Percentiles rank a stretch among this genome's conserved stretches.
Conservation (phyloP, 441 rosid species). For the Flueggea neowawraea region DNA sequence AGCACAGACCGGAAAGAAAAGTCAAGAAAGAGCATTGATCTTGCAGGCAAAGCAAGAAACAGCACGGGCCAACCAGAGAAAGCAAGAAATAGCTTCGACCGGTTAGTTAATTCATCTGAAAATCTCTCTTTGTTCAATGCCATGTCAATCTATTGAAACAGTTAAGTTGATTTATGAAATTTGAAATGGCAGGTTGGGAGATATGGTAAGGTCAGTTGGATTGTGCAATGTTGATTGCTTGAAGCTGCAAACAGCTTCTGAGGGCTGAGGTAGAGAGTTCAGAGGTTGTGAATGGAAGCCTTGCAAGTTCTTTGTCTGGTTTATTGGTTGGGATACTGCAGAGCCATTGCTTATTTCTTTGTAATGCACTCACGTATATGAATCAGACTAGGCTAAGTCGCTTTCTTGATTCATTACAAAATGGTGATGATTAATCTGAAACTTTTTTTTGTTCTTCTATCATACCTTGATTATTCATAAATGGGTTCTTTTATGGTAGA, state of each 20-base stretch:
- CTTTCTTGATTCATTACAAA: too few species aligned
- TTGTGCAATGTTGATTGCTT: slow-evolving; percentile 93
- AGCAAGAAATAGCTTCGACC: slow-evolving; percentile 79
- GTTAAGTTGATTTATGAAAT: not conserved
- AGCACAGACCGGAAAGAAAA: slow-evolving; percentile 55
- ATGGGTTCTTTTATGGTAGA: too few species aligned
- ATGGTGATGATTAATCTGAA: too few species aligned
- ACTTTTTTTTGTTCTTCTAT: too few species aligned
- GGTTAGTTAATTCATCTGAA: slow-evolving; percentile 36
- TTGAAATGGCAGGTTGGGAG: slow-evolving; percentile 63
- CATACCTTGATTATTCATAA: too few species aligned
- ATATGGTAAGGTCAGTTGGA: slow-evolving; percentile 84
- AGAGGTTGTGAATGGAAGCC: not conserved
- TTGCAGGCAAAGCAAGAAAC: slow-evolving; percentile 41
- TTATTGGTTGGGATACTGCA: slow-evolving; percentile 6
- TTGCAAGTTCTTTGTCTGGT: not conserved
- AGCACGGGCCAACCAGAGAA: slow-evolving; percentile 53
- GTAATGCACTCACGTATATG: not conserved
- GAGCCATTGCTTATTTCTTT: not conserved
- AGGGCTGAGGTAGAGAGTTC: slow-evolving; percentile 26
- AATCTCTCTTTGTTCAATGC: not conserved
- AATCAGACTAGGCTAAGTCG: not conserved
- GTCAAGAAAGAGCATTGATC: slow-evolving; percentile 51
- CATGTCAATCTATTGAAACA: not conserved
- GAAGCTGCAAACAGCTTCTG: slow-evolving; percentile 57